Percentiles rank a stretch among this genome's conserved stretches.
Evolutionary conservation across 768 basidiomycete species (phyloP).

Genomic region (Neoboletus brunneissimus): DNA sequence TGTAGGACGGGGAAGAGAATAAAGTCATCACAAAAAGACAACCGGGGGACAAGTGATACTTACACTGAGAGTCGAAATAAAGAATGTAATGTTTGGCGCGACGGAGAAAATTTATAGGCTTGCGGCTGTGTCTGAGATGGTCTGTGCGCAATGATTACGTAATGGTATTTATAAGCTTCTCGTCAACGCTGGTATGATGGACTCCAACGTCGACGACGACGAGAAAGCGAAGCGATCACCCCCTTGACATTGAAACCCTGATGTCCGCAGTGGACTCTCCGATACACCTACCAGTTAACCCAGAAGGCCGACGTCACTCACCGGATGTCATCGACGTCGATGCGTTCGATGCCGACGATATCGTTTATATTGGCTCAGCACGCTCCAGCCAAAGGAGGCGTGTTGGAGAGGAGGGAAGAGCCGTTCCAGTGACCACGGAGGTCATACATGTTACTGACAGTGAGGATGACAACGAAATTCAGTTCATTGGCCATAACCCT

Average conservation of each 20-base stretch:
- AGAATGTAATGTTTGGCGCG: neutral
- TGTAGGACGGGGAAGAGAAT: constrained; percentile 92
- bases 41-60: constrained; percentile 4
- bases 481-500: constrained; percentile 27
- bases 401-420: constrained; percentile 22
- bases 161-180: constrained; percentile 16
- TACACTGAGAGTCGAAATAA: constrained; percentile 5
- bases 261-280: constrained; percentile 24
- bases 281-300: neutral
- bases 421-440: constrained; percentile 17
- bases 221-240: neutral
- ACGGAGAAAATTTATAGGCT: constrained; percentile 30
- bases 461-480: constrained; percentile 38
- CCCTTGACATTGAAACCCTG: neutral
- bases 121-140: constrained; percentile 31
- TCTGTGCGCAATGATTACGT: constrained; percentile 33
- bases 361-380: constrained; percentile 26
- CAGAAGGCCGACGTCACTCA: constrained; percentile 15
- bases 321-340: constrained; percentile 46
- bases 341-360: constrained; percentile 35
- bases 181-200: neutral
- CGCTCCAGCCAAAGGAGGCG: constrained; percentile 28
- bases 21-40: constrained; percentile 53
- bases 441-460: constrained; percentile 38
- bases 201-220: constrained; percentile 23